Conservation (phyloP, 495 filamentous ascomycete species). For the Rusavskia elegans region DNA sequence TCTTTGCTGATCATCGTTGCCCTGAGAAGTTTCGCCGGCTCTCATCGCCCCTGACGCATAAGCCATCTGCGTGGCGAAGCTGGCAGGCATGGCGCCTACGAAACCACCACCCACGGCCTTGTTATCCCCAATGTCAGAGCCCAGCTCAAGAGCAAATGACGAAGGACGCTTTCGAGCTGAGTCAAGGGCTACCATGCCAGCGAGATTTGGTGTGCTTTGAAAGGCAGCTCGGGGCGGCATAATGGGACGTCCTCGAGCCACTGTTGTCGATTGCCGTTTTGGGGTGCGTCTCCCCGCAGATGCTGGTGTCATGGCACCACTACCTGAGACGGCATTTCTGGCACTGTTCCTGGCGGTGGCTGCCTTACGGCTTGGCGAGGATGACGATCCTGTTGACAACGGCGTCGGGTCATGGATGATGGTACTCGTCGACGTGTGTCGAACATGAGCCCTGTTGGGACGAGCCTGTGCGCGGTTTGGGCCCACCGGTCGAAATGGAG, state of each 20-base stretch:
- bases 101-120: conserved; percentile 37
- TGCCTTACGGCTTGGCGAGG: conserved; percentile 21
- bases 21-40: conserved; percentile 15
- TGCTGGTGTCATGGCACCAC: conserved; percentile 24
- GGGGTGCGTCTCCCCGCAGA: conserved; percentile 30
- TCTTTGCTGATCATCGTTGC: conserved; percentile 44
- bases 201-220: conserved; percentile 37
- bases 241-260: conserved; percentile 31
- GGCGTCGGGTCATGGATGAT: conserved; percentile 50
- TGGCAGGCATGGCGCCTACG: conserved; percentile 47
- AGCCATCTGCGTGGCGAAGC: conserved; percentile 65
- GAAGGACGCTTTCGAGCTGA: conserved; percentile 23
- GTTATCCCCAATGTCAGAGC: conserved; percentile 59
- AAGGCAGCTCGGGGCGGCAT: conserved; percentile 31
- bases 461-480: conserved; percentile 14
- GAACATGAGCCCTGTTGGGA: conserved; percentile 30
- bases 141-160: conserved; percentile 48
- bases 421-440: conserved; percentile 62
- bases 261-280: conserved; percentile 18
- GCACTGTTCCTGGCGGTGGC: conserved; percentile 28
- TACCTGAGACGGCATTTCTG: conserved; percentile 28
- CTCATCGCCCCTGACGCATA: conserved; percentile 42
- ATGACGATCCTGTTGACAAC: conserved; percentile 15
- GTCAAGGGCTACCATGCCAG: conserved; percentile 25
- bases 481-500: neutral